A percentile compares a stretch with the other conserved stretches of the same genome.
phyloP scores from a whole-genome alignment of 495 filamentous ascomycete genomes.

The Glarea lozoyensis region DNA sequence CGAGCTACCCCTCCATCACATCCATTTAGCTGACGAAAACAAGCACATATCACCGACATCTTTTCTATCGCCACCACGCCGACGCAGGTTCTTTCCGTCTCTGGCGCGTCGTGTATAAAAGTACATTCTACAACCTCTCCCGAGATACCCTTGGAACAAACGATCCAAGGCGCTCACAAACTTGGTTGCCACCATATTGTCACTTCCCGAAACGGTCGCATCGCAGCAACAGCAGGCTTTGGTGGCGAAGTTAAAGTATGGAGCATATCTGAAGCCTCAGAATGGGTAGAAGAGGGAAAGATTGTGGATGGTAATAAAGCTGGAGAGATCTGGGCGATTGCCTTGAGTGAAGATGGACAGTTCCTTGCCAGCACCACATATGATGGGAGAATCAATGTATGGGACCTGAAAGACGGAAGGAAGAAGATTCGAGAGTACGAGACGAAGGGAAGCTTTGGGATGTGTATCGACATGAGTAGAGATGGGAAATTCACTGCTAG shows the following conservation, averaged over 20 bases:
- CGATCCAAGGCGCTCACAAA: slow-evolving; percentile 64
- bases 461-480: slow-evolving; percentile 67
- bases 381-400: slow-evolving; percentile 80
- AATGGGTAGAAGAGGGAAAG: slow-evolving; percentile 35
- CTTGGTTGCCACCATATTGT: slow-evolving; percentile 84
- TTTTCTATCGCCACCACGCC: slow-evolving; percentile 81
- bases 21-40: slow-evolving; percentile 16
- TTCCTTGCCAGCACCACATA: slow-evolving; percentile 75
- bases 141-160: slow-evolving; percentile 68
- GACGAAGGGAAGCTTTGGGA: slow-evolving; percentile 84
- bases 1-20: slow-evolving; percentile 12
- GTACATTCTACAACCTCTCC: slow-evolving; percentile 62
- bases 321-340: slow-evolving; percentile 76
- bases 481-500: slow-evolving; percentile 83
- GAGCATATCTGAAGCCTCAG: slow-evolving; percentile 46
- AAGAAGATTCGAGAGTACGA: slow-evolving; percentile 69
- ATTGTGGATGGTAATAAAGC: slow-evolving; percentile 31
- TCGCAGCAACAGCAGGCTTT: slow-evolving; percentile 77
- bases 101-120: slow-evolving; percentile 70
- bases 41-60: slow-evolving; percentile 82
- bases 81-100: slow-evolving; percentile 67
- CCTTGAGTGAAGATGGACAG: slow-evolving; percentile 71
- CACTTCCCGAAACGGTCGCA: slow-evolving; percentile 56
- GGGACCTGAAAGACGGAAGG: slow-evolving; percentile 54
- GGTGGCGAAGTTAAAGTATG: slow-evolving; percentile 79